Conservation (phyloP, 192 early-diverging fungal genomes). For the Rhizophagus sp. region DNA sequence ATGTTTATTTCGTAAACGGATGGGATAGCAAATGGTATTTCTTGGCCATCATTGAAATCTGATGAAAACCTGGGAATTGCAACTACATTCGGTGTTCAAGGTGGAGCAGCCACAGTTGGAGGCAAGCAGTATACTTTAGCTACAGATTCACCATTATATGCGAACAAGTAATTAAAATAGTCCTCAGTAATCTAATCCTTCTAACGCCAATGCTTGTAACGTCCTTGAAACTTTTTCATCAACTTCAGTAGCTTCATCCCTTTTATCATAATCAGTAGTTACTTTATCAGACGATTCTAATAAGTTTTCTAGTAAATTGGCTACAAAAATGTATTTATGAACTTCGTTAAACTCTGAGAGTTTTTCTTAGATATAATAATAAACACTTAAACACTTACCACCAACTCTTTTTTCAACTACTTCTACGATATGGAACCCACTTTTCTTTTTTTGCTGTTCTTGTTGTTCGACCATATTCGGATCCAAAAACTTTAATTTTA, state of each 20-base stretch:
- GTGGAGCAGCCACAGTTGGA: conserved; percentile 68
- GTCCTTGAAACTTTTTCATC: conserved; percentile 33
- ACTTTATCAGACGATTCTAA: conserved; percentile 32
- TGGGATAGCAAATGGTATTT: conserved; percentile 65
- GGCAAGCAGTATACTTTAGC: conserved; percentile 61
- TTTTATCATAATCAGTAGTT: conserved; percentile 29
- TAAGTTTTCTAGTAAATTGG: conserved; percentile 38
- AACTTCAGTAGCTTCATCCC: conserved; percentile 27
- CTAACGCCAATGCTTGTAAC: conserved; percentile 46
- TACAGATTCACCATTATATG: conserved; percentile 46
- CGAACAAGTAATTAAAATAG: conserved; percentile 26
- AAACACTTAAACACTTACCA: conserved; percentile 32
- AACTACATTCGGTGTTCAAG: conserved; percentile 86
- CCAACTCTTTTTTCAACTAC: conserved; percentile 36
- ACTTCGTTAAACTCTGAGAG: background rate
- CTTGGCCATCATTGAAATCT: conserved; percentile 80
- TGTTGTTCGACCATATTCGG: conserved; percentile 31
- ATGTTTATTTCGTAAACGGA: background rate
- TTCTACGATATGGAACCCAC: conserved; percentile 5
- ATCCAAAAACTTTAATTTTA: conserved; percentile 61
- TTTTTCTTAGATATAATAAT: background rate
- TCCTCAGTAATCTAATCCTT: conserved; percentile 36
- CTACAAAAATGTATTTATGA: conserved; percentile 21
- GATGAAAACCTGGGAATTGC: conserved; percentile 61
- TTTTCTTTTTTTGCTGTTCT: conserved; percentile 11